Base-by-base conservation (phyloP, 169 alveolate genomes). In the Plasmodium knowlesi region DNA sequence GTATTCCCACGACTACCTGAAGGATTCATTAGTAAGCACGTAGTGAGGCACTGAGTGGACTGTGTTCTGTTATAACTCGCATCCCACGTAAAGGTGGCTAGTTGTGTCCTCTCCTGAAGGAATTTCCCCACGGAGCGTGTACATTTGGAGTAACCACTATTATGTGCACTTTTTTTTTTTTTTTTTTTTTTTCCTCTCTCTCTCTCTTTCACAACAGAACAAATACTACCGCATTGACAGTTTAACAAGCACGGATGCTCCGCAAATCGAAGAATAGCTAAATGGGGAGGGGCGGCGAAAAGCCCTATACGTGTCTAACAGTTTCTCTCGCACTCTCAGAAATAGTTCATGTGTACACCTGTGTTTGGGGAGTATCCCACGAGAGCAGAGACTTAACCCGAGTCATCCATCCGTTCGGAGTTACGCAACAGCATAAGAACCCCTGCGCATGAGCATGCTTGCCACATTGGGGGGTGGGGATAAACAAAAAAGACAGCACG, bases 1-100 rank as follows among this genome's bases (percentile, higher is more conserved):
- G 32, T 89, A 89, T 32, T 89, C 94, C 22, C 94, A 89, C 73
- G 94, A 89, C 46, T 89, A 89, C 50, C 73, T 89, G 74, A 89
- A 67, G 78, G 94, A 89, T 79, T 89, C 94, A n/a, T 50, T 89
- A 73, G 93, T 85, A 85, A 85, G 73, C 37, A 82, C 14, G 32
- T 34, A 5, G 32, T 19, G 37, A n/a, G 28, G 19, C 32, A 57
- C 28, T 57, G n/a, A n/a, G 16, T 57, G 72, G 10, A 8, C 74
- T n/a, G 34, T 22, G n/a, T n/a, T n/a, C n/a, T n/a, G n/a, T n/a
- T n/a, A 22, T 61, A 22, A 34, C 74, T 61, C 14, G 5, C 28
- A 1, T 22, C 14, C 37, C 74, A 61, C 74, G 37, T 61, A 19
- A 6, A 57, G 30, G 28, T 5, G 28, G 12, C 19, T 57, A 19